A percentile compares a stretch with the other conserved stretches of the same genome.
phyloP scores from a whole-genome alignment of 1,284 basidiomycete genomes.

The Ganoderma sp. region DNA sequence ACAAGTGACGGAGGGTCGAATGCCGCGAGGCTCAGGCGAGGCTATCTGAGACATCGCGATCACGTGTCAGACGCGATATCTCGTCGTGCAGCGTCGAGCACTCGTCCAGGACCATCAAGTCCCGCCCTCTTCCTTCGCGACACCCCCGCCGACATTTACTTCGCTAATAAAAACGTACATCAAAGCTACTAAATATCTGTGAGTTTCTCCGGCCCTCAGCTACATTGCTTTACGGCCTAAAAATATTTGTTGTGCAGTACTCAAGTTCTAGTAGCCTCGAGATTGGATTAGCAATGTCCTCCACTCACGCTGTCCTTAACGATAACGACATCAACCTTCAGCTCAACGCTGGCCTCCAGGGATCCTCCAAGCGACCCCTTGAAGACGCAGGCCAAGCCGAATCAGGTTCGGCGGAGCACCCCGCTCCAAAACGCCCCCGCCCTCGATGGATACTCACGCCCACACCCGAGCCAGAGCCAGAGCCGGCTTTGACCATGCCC shows the following conservation, averaged over 20 bases:
- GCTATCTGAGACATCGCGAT: constrained; percentile 1
- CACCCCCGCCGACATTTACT: neutral
- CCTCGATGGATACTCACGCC: neutral
- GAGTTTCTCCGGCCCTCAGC: neutral
- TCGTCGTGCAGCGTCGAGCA: neutral
- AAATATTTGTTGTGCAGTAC: neutral
- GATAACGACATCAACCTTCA: neutral
- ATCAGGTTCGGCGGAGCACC: neutral
- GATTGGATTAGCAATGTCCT: neutral
- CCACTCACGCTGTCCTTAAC: neutral
- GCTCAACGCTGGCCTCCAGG: neutral
- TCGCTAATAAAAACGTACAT: neutral
- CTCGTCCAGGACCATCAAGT: neutral
- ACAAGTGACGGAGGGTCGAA: too few relatives aligned
- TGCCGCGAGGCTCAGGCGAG: too few relatives aligned
- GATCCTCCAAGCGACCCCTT: neutral
- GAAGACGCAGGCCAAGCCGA: neutral
- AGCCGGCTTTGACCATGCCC: constrained; percentile 3
- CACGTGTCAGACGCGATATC: constrained; percentile 1
- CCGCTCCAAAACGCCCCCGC: neutral
- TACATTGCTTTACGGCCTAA: neutral
- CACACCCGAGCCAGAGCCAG: neutral
- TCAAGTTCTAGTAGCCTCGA: neutral
- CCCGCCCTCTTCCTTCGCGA: neutral
- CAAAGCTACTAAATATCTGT: neutral